Evolutionary conservation across 108 stramenopile genomes (phyloP).

Genomic region (Pseudonitzschia multiseries): DNA sequence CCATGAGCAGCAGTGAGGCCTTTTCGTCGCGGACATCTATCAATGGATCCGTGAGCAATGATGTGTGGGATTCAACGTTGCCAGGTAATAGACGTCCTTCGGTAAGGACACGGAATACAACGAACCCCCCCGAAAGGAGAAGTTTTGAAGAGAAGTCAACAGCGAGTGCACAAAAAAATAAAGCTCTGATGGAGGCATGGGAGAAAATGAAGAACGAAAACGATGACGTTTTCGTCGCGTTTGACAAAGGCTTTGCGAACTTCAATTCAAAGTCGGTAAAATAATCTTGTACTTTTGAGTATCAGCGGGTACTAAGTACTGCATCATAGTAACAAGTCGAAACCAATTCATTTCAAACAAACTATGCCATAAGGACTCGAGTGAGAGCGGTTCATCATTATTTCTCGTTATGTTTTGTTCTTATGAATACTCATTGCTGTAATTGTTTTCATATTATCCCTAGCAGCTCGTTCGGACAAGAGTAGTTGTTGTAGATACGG

Average conservation of each 20-base stretch:
- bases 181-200: conserved; percentile 7
- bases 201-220: conserved; percentile 18
- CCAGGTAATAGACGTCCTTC: neutral
- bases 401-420: no score
- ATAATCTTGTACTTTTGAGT: no score
- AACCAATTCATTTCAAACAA: no score
- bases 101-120: neutral
- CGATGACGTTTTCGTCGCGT: neutral
- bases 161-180: neutral
- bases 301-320: no score
- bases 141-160: neutral
- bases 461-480: no score
- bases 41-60: neutral
- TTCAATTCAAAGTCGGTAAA: neutral
- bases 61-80: neutral
- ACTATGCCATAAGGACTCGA: no score
- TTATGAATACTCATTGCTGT: no score
- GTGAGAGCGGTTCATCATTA: no score
- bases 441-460: no score
- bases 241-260: neutral
- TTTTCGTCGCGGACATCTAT: neutral
- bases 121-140: no score
- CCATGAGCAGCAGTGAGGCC: neutral
- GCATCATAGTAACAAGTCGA: no score
- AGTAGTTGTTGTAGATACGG: no score